Base-by-base conservation (phyloP, 768 basidiomycete genomes). In the Daedaleopsis nitida region DNA sequence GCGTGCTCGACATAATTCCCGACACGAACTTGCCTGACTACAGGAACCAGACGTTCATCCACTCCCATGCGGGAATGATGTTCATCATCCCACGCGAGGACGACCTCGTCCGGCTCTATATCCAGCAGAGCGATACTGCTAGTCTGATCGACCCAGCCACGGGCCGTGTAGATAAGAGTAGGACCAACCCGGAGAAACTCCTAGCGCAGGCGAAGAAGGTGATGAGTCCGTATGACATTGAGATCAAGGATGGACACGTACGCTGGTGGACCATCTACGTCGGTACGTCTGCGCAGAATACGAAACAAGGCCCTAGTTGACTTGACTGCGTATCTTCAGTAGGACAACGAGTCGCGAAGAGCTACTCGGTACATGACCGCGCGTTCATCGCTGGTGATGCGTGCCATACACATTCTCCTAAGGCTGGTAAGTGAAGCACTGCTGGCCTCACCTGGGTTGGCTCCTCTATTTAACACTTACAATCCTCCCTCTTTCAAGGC, bases 1-100 rank as follows among this genome's bases (percentile, higher is more conserved):
- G 92, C 3, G 92, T 94, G 3, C 74, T 92, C 19, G 92, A 85
- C 69, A 74, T 78, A 37, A 62, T 79, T 8, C 81, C 83, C 3
- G 74, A 74, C 0, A 82, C 83, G 0, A 72, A 85, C 70, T 83
- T 86, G 63, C 84, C 84, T 0, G 84, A 86, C 67, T 76, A 80
- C 52, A 76, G 84, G 27, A 80, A 78, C 48, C 75, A 76, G 52
- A 73, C 74, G 38, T 77, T 79, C 10, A 75, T 86, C 23, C 83
- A 85, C 69, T 83, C 84, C 5, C 73, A 74, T 45, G 76, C 78
- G 59, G 80, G 83, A 34, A 80, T 81, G 1, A 77, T 78, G 63
- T 78, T 86, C 71, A 62, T 83, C 35, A 79, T 86, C 35, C 84
- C 84, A 21, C 79, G 85, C 32, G 80, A 83, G 60, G 63, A 67